Evolutionary conservation across 2,329 filamentous ascomycete species (phyloP).

Genomic region (Claviceps pazoutovae): DNA sequence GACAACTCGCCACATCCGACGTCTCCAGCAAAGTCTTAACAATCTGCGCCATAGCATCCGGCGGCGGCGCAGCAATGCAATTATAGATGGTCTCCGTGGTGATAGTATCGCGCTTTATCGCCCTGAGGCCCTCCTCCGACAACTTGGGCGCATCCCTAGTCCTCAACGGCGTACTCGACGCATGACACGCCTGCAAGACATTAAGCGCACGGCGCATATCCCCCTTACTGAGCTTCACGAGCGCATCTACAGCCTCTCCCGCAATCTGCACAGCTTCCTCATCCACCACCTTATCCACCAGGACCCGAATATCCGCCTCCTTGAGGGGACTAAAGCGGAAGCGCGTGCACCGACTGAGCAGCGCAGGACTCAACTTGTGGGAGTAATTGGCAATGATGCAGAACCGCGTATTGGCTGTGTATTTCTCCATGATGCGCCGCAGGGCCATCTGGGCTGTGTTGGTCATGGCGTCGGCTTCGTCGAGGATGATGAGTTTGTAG

Average conservation of each 20-base stretch:
- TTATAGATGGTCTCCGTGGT: conserved; percentile 95
- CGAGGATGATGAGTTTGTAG: conserved; percentile 93
- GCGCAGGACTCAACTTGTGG: conserved; percentile 86
- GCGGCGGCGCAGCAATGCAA: conserved; percentile 91
- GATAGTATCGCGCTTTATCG: conserved; percentile 58
- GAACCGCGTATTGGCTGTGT: conserved; percentile 93
- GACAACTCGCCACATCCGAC: conserved; percentile 75
- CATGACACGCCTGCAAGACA: conserved; percentile 91
- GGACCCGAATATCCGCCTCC: conserved; percentile 65
- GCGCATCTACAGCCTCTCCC: conserved; percentile 63
- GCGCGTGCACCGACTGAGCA: conserved; percentile 84
- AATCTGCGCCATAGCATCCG: conserved; percentile 74
- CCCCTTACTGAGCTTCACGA: conserved; percentile 80
- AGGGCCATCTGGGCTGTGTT: conserved; percentile 95
- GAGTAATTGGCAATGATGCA: conserved; percentile 99
- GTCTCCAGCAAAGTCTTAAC: conserved; percentile 71
- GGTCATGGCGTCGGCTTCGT: conserved; percentile 99
- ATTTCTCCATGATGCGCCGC: conserved; percentile 96
- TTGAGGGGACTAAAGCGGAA: conserved; percentile 93
- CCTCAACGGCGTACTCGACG: conserved; percentile 66
- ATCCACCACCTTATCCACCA: conserved; percentile 82
- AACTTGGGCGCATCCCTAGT: conserved; percentile 44
- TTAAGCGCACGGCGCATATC: conserved; percentile 94
- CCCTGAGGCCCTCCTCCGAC: conserved; percentile 31
- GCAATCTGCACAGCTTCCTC: conserved; percentile 79